Percentiles rank a stretch among this genome's conserved stretches.
phyloP scores from a whole-genome alignment of 2,329 filamentous ascomycete genomes.

The Scolecobasidium constrictum region DNA sequence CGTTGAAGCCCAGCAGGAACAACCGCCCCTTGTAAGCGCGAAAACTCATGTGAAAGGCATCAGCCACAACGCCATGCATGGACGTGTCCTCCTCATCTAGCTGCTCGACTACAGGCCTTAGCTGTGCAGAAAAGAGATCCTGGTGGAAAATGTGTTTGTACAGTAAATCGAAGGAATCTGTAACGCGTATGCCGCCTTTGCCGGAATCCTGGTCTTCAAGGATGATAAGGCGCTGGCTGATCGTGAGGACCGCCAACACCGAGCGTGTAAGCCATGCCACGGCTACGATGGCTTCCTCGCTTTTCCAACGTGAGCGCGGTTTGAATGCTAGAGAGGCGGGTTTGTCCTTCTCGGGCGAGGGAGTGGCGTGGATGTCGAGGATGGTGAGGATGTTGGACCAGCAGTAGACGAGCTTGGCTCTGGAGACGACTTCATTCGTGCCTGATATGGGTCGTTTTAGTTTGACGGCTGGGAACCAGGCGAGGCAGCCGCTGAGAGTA shows the following conservation, averaged over 20 bases:
- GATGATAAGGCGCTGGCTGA: conserved; percentile 86
- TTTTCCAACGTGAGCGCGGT: conserved; percentile 78
- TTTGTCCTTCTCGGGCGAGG: conserved; percentile 59
- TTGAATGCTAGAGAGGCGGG: conserved; percentile 70
- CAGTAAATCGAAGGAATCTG: conserved; percentile 86
- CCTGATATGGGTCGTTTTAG: conserved; percentile 64
- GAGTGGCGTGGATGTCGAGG: conserved; percentile 70
- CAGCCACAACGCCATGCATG: conserved; percentile 91
- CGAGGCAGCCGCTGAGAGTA: conserved; percentile 83
- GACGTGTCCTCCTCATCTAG: conserved; percentile 77
- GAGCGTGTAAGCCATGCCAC: conserved; percentile 96
- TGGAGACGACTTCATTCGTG: conserved; percentile 58
- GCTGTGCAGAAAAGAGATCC: conserved; percentile 80
- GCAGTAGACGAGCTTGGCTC: conserved; percentile 87
- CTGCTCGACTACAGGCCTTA: conserved; percentile 76
- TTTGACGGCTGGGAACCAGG: conserved; percentile 95
- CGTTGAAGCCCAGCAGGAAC: conserved; percentile 88
- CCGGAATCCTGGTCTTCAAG: conserved; percentile 71
- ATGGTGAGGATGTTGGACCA: conserved; percentile 98
- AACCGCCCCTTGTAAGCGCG: conserved; percentile 87
- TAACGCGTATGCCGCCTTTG: conserved; percentile 83
- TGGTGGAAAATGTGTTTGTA: conserved; percentile 86
- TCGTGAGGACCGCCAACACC: conserved; percentile 81
- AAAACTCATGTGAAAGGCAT: conserved; percentile 98
- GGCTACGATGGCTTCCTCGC: conserved; percentile 89